These are phyloP conservation scores for Evansstolkia leycettana DNA, from an alignment of 495 filamentous ascomycete genomes.

Conservation along the genomic window DNA sequence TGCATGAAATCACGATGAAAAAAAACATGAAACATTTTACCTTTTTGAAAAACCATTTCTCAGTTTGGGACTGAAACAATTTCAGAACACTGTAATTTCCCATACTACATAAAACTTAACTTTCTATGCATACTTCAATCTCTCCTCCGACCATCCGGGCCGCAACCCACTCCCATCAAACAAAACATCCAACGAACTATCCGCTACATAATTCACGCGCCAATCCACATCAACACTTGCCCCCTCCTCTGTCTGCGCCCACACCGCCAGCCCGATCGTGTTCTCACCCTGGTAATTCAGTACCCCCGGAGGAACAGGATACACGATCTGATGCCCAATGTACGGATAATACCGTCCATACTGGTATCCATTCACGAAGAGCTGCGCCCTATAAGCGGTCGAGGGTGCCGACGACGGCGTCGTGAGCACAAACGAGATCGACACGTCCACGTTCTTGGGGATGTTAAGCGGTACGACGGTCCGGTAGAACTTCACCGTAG, in stretches of 20 bases:
- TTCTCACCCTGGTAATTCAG: slow-evolving; percentile 34
- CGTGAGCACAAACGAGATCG: slow-evolving; percentile 33
- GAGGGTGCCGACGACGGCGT: slow-evolving; percentile 11
- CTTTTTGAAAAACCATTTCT: too few relatives aligned
- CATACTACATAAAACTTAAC: too few relatives aligned
- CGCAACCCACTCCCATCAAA: slow-evolving; percentile 26
- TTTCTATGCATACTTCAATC: slow-evolving; percentile 17
- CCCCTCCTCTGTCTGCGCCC: slow-evolving; percentile 33
- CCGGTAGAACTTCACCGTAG: slow-evolving; percentile 47
- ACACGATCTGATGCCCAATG: slow-evolving; percentile 39
- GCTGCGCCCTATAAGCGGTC: slow-evolving; percentile 23
- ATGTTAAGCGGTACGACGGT: slow-evolving; percentile 42
- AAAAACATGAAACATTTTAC: too few relatives aligned
- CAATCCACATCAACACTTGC: slow-evolving; percentile 24
- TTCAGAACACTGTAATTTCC: too few relatives aligned
- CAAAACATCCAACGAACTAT: slow-evolving; percentile 31
- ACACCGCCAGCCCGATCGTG: slow-evolving; percentile 33
- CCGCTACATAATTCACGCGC: slow-evolving; percentile 24
- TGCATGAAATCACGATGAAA: too few relatives aligned
- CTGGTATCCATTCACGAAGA: slow-evolving; percentile 40
- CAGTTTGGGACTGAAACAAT: too few relatives aligned
- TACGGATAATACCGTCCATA: slow-evolving; percentile 37
- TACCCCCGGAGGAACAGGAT: slow-evolving; percentile 36
- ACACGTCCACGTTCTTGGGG: slow-evolving; percentile 22
- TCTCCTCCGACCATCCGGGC: slow-evolving; percentile 24